Evolutionary conservation across 441 rosid species (phyloP), one percentile per base, ranked within the genome.

Genomic region (Adansonia grandidieri): DNA sequence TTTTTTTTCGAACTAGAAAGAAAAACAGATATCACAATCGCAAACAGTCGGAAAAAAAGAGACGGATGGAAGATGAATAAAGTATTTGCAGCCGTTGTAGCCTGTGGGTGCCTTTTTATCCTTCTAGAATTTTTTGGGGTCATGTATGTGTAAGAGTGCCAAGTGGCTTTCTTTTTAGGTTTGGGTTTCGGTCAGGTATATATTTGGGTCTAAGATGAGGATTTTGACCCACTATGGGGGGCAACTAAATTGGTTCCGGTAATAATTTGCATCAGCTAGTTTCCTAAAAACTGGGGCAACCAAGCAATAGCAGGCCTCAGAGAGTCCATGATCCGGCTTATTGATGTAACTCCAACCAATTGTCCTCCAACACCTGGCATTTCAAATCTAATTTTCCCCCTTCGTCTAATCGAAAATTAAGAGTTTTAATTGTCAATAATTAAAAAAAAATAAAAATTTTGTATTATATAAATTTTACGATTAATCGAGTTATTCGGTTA

Each of bases 201-300:
- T 28, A 28, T 28, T 28, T 28, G 60, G 61, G 61, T 4, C 24
- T 2, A 56, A 19, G 19, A 93, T 80, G 93, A 89, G 76, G 84
- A 77, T 58, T 95, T 95, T 77, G 86, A 86, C 78, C 92, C 94
- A 4, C 88, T 88, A 79, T 32, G 15, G 2, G 22, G 15, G 32
- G 32, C 37, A 60, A 60, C 9, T 7, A 5, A 9, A 17, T 50
- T 50, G 44, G 44, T 14, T 2, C 62, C 22, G 6, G 10, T 9
- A 57, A 11, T 19, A 2, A 17, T 8, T 24, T 6, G 19, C 2
- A 57, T 57, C 22, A 8, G 9, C 22, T 57, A 22, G 22, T 7
- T 15, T 4, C 2, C 14, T 11, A 5, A 61, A 3, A 9, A 24
- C 24, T 24, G 42, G 65, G 8, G n/a, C 65, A 11, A 61, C 0